Base-by-base conservation (phyloP, 225 moss, liverwort and hornwort species). In the Pseudoscleropodium purum region DNA sequence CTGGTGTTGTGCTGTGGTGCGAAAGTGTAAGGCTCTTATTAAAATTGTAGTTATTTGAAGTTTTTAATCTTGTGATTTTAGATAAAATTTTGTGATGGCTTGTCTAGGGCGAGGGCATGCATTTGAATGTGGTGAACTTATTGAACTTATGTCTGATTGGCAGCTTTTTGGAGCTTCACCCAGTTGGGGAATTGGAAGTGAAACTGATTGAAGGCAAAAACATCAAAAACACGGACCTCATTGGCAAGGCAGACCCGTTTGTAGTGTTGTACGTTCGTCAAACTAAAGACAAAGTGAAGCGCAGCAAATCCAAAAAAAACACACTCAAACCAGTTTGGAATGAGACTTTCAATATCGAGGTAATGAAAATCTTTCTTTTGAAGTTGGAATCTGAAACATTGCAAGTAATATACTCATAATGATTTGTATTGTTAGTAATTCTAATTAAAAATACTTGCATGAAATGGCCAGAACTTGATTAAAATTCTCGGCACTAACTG, bases 221-320 rank as follows among this genome's bases (percentile, higher is more conserved):
- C 31, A 54, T 98, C 31, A 98, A 96, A 92, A 96, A 96, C 51
- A 96, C 94, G 4, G 97, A 97, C 79, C 64, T 95, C 27, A 43
- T 98, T 39, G 97, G 98, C 64, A 98, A 96, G 75, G 18, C 97
- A 36, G 97, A 98, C 90, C 97, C 98, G 8, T 98, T 98, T 61
- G 92, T 95, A 20, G 85, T 90, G 54, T 88, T 97, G 70, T 98
- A 87, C 70, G 96, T 97, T 43, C 94, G 97, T 64, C 94, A 95
- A 73, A 97, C 94, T 25, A 92, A 94, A 11, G 94, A 97, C 29
- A 96, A 95, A 85, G 88, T 96, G 24, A 97, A 98, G 93, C 93
- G 93, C 20, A 96, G 93, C n/a, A 94, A 74, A 49, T 85, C 93
- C 59, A 98, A 96, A 85, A 94, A 90, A 20, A 98, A 96, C 79